Conservation (phyloP, 768 basidiomycete genomes). For the Lanmaoa pseudosensibilis region DNA sequence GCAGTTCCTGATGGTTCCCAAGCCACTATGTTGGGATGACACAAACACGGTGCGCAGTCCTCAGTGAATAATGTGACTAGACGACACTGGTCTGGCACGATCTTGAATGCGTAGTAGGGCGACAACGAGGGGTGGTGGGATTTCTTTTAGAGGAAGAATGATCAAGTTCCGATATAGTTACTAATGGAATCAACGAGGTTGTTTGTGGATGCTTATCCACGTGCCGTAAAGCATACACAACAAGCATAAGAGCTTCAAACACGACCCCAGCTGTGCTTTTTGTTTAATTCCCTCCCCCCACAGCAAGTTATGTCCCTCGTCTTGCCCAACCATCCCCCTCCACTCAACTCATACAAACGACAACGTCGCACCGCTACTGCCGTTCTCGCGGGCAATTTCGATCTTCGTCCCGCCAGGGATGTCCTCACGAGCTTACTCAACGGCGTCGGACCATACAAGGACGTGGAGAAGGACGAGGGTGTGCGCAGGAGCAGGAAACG, state of each 20-base stretch:
- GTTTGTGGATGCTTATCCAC: constrained; percentile 38
- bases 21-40: constrained; percentile 8
- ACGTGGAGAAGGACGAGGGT: constrained; percentile 62
- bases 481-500: constrained; percentile 53
- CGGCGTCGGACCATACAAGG: constrained; percentile 66
- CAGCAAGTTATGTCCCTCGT: constrained; percentile 24
- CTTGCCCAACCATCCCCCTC: constrained; percentile 10
- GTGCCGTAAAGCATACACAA: constrained; percentile 36
- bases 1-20: constrained; percentile 34
- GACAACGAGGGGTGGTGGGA: not conserved
- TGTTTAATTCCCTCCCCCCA: constrained; percentile 16
- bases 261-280: constrained; percentile 34
- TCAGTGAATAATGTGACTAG: not conserved
- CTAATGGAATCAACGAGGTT: constrained; percentile 32
- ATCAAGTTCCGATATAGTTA: constrained; percentile 29
- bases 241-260: constrained; percentile 36
- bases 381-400: constrained; percentile 75
- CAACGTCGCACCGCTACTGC: constrained; percentile 67
- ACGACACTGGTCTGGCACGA: not conserved
- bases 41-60: constrained; percentile 1
- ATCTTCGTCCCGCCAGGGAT: constrained; percentile 64
- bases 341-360: constrained; percentile 33
- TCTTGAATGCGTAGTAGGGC: not conserved
- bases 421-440: constrained; percentile 79
- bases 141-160: not conserved